Conservation (phyloP, 148 eudicot genomes). For the Gaultheria prostrata region DNA sequence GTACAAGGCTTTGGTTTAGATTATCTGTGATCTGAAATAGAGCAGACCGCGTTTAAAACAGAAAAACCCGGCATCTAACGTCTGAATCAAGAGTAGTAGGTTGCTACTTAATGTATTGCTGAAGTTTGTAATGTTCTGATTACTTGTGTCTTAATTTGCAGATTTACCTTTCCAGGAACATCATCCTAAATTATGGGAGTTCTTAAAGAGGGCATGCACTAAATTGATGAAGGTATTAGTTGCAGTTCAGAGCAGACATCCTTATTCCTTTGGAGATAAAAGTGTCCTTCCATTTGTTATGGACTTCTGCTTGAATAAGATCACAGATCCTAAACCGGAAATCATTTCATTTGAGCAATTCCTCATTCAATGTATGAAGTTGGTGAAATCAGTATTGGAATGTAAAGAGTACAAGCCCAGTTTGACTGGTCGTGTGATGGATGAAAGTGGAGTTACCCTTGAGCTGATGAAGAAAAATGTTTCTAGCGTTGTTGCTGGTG, state of each 20-base stretch:
- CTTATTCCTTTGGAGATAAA: slow-evolving; percentile 93
- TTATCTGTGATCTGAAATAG: neutral
- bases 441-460: slow-evolving; percentile 60
- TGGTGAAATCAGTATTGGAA: slow-evolving; percentile 84
- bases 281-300: slow-evolving; percentile 66
- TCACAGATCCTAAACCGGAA: slow-evolving; percentile 78
- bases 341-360: slow-evolving; percentile 71
- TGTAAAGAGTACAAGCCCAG: slow-evolving; percentile 89
- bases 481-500: slow-evolving; percentile 60
- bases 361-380: slow-evolving; percentile 80
- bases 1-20: neutral
- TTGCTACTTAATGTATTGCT: slow-evolving; percentile 7
- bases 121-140: slow-evolving; percentile 17
- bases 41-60: neutral
- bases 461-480: slow-evolving; percentile 78
- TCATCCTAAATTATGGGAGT: slow-evolving; percentile 69
- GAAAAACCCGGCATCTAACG: neutral
- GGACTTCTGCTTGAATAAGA: slow-evolving; percentile 84
- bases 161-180: slow-evolving; percentile 75
- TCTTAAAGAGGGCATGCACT: slow-evolving; percentile 68
- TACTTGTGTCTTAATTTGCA: slow-evolving; percentile 37
- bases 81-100: neutral
- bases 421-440: slow-evolving; percentile 84
- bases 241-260: slow-evolving; percentile 84
- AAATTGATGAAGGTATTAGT: slow-evolving; percentile 86